Conservation (phyloP, 2,329 filamentous ascomycete genomes). For the Decorospora gaudefroyi region DNA sequence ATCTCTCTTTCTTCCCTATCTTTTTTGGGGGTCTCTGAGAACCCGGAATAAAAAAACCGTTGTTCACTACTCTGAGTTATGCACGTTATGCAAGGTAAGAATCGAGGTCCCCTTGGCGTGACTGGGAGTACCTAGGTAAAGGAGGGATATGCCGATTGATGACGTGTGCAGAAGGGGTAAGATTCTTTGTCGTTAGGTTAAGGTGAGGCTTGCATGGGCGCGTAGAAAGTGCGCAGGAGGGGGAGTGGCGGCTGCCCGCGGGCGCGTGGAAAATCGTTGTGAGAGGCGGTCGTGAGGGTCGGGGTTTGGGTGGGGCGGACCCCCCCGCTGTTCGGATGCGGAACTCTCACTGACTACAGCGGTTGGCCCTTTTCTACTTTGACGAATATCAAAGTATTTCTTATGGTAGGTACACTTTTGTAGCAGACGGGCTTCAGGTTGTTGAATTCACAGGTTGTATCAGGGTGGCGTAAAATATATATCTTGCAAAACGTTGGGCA, state of each 20-base stretch:
- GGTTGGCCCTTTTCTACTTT: not conserved
- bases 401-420: too few relatives aligned
- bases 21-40: not conserved
- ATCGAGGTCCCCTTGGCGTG: too few relatives aligned
- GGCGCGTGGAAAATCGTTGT: conserved; percentile 12
- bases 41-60: not conserved
- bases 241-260: conserved; percentile 2
- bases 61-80: too few relatives aligned
- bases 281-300: conserved; percentile 1
- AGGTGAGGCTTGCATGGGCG: conserved; percentile 32
- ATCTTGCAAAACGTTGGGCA: too few relatives aligned
- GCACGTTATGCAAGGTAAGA: too few relatives aligned
- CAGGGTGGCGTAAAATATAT: too few relatives aligned
- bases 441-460: too few relatives aligned
- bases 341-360: conserved; percentile 1
- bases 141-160: not conserved
- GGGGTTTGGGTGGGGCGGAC: conserved; percentile 1
- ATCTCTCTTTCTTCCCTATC: conserved; percentile 2
- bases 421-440: too few relatives aligned
- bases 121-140: not conserved
- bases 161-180: not conserved
- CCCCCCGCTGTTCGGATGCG: conserved; percentile 9
- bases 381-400: too few relatives aligned
- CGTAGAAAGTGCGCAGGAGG: conserved; percentile 11
- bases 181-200: conserved; percentile 20